Base-by-base conservation (phyloP, 768 basidiomycete genomes). In the Boletus rubroflammeus region DNA sequence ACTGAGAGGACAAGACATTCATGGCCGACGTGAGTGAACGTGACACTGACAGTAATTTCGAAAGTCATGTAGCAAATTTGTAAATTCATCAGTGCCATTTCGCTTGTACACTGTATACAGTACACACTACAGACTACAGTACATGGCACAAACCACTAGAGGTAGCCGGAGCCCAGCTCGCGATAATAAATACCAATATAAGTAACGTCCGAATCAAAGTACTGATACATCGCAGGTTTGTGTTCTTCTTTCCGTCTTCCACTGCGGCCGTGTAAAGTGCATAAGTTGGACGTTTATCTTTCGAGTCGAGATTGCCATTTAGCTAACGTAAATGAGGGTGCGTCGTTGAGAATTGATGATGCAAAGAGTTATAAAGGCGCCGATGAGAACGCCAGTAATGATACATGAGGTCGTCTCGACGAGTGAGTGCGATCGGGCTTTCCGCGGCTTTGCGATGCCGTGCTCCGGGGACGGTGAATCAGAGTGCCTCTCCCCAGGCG, bases 311-410 rank as follows among this genome's bases (percentile, higher is more conserved):
- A 32, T 38, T 15, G n/a, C 19, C 36, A 29, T 54, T 50, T 53
- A 72, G 19, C 72, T 73, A 36, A 73, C 64, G 23, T 72, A 72
- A 32, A 76, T 70, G 59, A 82, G 71, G 28, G 78, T 76, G 51
- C 80, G 72, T 52, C 76, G 71, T 57, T 79, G 80, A 34, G 72
- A 72, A 26, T 76, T 76, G 53, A 81, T 58, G 55, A 81, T 66
- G 59, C 75, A 82, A 29, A 83, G 69, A 19, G 83, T 77, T 60
- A 83, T 72, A 59, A 82, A 78, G 25, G 82, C 76, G 40, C 83
- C 83, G 43, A 83, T 68, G 46, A 87, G 71, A 61, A 87, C 81
- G 35, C 85, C 85, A 21, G 84, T 78, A 51, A 81, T 65, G 48
- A 80, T 67, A 61, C 75, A 77, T 45, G 79, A 79, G 48, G 78